These are phyloP conservation scores for Metschnikowia similis DNA, from an alignment of 805 yeast species.

Conservation along the genomic window DNA sequence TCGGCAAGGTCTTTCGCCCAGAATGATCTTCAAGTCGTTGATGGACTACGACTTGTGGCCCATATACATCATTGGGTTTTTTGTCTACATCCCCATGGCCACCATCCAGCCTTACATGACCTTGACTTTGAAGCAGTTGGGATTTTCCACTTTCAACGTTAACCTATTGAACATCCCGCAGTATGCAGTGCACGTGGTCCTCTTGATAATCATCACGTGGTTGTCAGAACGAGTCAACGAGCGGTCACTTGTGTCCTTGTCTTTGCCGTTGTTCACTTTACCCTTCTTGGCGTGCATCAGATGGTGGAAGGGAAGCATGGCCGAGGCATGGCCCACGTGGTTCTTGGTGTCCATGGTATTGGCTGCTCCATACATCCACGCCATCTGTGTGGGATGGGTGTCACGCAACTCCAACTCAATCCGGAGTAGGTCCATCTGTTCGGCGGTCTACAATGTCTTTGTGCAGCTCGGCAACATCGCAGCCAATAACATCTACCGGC, in stretches of 20 bases:
- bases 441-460: slow-evolving; percentile 62
- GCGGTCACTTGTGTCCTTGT: slow-evolving; percentile 20
- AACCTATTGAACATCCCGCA: slow-evolving; percentile 53
- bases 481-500: slow-evolving; percentile 53
- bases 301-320: slow-evolving; percentile 40
- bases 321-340: slow-evolving; percentile 40
- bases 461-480: slow-evolving; percentile 56
- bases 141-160: slow-evolving; percentile 50
- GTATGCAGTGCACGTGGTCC: slow-evolving; percentile 25
- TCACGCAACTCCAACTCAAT: slow-evolving; percentile 62
- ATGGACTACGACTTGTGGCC: slow-evolving; percentile 56
- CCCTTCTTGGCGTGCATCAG: slow-evolving; percentile 33
- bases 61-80: slow-evolving; percentile 44
- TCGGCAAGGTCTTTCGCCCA: slow-evolving; percentile 46
- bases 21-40: slow-evolving; percentile 37
- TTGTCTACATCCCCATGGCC: slow-evolving; percentile 20
- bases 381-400: slow-evolving; percentile 56
- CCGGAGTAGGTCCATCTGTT: slow-evolving; percentile 58
- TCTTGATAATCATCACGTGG: slow-evolving; percentile 19
- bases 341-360: slow-evolving; percentile 34
- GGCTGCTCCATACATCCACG: slow-evolving; percentile 48
- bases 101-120: slow-evolving; percentile 40
- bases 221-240: slow-evolving; percentile 22
- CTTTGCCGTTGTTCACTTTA: slow-evolving; percentile 23
- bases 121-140: slow-evolving; percentile 43